Conservation (phyloP, 2,329 filamentous ascomycete genomes). For the Tolypocladium cylindrosporum region DNA sequence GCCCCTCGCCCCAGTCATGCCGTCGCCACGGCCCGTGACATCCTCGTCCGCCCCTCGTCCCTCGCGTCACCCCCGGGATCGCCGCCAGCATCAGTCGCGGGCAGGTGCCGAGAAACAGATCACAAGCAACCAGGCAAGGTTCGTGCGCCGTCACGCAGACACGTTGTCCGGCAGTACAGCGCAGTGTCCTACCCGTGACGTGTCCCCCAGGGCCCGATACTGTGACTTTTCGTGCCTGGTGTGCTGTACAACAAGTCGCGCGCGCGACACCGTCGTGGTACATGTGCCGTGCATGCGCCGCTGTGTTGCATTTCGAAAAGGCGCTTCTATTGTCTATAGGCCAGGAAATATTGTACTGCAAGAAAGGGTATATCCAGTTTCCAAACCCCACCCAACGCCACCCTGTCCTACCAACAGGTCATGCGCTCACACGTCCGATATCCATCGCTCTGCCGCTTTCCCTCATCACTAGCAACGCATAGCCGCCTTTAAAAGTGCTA, state of each 20-base stretch:
- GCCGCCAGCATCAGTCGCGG: not conserved
- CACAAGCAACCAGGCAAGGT: not conserved
- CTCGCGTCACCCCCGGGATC: no score
- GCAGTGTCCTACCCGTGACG: not conserved
- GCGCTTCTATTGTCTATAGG: not conserved
- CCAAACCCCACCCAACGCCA: not conserved
- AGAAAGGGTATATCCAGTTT: not conserved
- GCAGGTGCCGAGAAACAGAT: not conserved
- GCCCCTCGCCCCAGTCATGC: not conserved
- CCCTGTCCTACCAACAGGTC: not conserved
- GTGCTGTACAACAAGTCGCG: not conserved
- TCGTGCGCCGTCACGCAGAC: not conserved
- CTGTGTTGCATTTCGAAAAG: not conserved
- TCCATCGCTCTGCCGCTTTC: not conserved
- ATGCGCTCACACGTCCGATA: not conserved
- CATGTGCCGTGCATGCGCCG: not conserved
- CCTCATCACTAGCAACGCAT: not conserved
- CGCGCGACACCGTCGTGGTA: not conserved
- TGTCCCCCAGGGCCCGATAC: not conserved
- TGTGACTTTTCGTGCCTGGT: not conserved
- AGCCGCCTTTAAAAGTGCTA: not conserved
- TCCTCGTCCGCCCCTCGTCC: not conserved
- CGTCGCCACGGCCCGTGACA: not conserved
- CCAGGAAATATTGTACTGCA: not conserved
- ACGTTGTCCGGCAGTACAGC: not conserved